These are phyloP conservation scores for Croton laevigatus DNA, from an alignment of 441 rosid species.

Conservation along the genomic window DNA sequence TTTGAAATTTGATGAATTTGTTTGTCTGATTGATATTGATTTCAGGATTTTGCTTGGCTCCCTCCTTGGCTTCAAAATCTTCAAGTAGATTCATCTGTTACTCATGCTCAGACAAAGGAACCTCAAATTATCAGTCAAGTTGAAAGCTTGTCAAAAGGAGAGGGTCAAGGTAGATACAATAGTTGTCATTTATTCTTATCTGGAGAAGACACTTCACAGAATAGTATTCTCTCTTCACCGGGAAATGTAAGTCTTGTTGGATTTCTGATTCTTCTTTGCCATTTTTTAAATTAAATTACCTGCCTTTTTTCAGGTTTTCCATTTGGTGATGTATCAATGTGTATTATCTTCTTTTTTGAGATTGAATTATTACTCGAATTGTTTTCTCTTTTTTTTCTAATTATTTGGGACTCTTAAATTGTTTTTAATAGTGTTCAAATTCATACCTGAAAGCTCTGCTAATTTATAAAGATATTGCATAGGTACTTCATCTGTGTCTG, in stretches of 20 bases:
- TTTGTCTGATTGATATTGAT: neutral
- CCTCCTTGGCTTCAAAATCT: conserved; percentile 52
- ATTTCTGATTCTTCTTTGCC: too few species aligned
- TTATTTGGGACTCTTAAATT: neutral
- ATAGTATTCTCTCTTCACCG: conserved; percentile 30
- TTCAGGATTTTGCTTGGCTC: conserved; percentile 53
- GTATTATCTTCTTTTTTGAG: neutral
- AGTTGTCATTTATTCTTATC: conserved; percentile 39
- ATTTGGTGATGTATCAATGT: too few species aligned
- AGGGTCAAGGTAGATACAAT: conserved; percentile 16
- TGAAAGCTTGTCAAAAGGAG: conserved; percentile 22
- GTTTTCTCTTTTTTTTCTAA: neutral
- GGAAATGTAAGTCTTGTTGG: conserved; percentile 34
- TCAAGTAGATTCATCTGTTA: conserved; percentile 25
- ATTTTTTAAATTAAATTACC: too few species aligned
- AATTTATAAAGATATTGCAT: conserved; percentile 12
- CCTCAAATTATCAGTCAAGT: conserved; percentile 15
- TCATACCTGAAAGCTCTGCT: conserved; percentile 13
- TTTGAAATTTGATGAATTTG: neutral
- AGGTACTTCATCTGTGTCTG: conserved; percentile 45
- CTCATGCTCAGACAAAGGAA: conserved; percentile 2
- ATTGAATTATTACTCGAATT: neutral
- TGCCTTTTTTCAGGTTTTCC: too few species aligned
- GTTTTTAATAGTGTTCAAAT: neutral
- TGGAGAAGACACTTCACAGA: conserved; percentile 41